phyloP scores from a whole-genome alignment of 1,284 basidiomycete species.

The Trametes sp. region DNA sequence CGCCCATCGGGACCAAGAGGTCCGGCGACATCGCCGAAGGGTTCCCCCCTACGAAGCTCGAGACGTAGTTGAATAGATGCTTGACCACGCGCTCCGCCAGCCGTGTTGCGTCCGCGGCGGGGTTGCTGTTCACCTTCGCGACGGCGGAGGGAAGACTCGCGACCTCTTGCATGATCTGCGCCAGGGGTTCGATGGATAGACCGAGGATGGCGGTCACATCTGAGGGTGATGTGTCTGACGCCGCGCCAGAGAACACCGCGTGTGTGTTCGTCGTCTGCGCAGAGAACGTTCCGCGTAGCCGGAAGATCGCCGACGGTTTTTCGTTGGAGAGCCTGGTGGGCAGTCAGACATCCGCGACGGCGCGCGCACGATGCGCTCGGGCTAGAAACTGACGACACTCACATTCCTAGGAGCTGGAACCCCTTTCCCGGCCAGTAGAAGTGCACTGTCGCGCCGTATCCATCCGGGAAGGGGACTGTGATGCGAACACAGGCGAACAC shows the following conservation, averaged over 20 bases:
- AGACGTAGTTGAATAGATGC: slow-evolving; percentile 86
- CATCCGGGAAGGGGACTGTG: slow-evolving; percentile 85
- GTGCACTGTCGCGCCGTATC: slow-evolving; percentile 90
- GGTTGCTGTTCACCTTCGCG: slow-evolving; percentile 28
- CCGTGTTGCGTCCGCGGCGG: slow-evolving; percentile 45
- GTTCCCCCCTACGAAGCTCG: slow-evolving; percentile 71
- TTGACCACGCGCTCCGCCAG: slow-evolving; percentile 75
- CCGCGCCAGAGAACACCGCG: slow-evolving; percentile 57
- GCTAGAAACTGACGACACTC: slow-evolving; percentile 43
- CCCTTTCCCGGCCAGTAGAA: slow-evolving; percentile 91
- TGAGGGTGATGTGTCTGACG: slow-evolving; percentile 40
- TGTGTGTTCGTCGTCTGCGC: slow-evolving; percentile 56
- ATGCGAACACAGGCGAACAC: not conserved
- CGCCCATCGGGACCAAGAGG: slow-evolving; percentile 74
- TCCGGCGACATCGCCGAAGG: slow-evolving; percentile 62
- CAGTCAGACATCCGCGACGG: slow-evolving; percentile 3
- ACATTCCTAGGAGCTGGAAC: slow-evolving; percentile 91
- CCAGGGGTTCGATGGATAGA: slow-evolving; percentile 72
- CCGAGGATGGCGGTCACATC: slow-evolving; percentile 77
- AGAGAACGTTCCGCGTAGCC: slow-evolving; percentile 75
- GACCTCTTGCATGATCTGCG: slow-evolving; percentile 63
- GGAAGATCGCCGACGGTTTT: slow-evolving; percentile 93
- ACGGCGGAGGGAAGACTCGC: slow-evolving; percentile 52
- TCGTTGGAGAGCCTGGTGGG: slow-evolving; percentile 81
- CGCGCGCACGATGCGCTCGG: not conserved